Evolutionary conservation across 169 alveolate genomes (phyloP), one percentile per base, ranked within the genome.

Genomic region (Cryptosporidium sp.): DNA sequence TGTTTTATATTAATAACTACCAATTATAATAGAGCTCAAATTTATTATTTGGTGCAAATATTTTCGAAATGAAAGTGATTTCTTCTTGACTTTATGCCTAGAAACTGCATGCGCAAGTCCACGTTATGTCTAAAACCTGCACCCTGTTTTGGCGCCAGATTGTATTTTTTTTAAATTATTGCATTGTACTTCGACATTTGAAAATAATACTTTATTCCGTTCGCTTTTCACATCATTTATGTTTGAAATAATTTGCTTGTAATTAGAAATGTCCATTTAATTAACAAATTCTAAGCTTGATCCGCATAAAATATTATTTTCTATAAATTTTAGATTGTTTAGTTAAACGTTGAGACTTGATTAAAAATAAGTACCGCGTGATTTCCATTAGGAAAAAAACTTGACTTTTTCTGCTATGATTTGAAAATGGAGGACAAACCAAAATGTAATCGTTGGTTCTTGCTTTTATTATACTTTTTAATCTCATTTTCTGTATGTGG

Each of bases 401-500:
- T 65, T 37, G 42, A 29, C 23, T 9, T 23, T 44, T 29, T 42
- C 62, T 16, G 44, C 44, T 18, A 14, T 56, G 33, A 73, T 31
- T 23, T 53, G 21, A 73, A 73, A 60, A 73, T 73, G 86, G 62
- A 62, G 75, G 67, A 80, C 16, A 48, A 29, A 31, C 73, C 75
- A 0, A 80, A 62, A 62, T 80, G 89, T 51, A 80, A 80, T 80
- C 69, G 89, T 33, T 80, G 89, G 89, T 31, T 80, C 21, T 70
- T 80, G n/a, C 65, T 80, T 18, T 62, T 23, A 21, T 39, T 80
- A 14, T 80, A 80, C 65, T 80, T 80, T 44, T 21, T 65, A 26
- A 80, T 80, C 23, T 80, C 89, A 26, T 62, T 80, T 80, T 75
- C 75, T 33, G 89, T 67, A 80, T 80, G 89, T 39, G 89, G 89